Percentiles rank a stretch among this genome's conserved stretches.
Evolutionary conservation across 768 basidiomycete genomes (phyloP).

Genomic region (Punctularia strigosozonata): DNA sequence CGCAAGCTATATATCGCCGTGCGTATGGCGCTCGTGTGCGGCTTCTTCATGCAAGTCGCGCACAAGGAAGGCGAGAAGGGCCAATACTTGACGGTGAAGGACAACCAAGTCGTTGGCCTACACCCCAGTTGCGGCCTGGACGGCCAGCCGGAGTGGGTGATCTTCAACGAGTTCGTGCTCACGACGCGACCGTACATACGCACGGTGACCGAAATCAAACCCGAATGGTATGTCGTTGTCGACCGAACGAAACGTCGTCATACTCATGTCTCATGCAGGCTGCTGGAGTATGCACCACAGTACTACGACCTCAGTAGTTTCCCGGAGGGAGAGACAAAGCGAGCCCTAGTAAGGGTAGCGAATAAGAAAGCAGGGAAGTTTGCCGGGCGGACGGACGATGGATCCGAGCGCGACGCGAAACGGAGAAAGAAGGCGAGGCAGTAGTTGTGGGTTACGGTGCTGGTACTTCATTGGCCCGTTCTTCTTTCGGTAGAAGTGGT

Average conservation of each 20-base stretch:
- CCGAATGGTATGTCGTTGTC: conserved; percentile 60
- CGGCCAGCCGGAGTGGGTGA: conserved; percentile 82
- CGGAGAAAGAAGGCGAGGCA: conserved; percentile 10
- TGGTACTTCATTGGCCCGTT: no score
- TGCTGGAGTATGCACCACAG: conserved; percentile 45
- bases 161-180: conserved; percentile 91
- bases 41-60: conserved; percentile 98
- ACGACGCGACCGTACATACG: conserved; percentile 86
- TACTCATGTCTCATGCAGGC: conserved; percentile 24
- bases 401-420: conserved; percentile 5
- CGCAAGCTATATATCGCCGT: conserved; percentile 64
- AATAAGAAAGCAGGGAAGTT: conserved; percentile 41
- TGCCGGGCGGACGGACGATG: conserved; percentile 3
- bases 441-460: not conserved
- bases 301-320: conserved; percentile 67
- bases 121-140: conserved; percentile 88
- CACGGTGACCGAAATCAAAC: conserved; percentile 75
- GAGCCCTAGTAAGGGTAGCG: conserved; percentile 40
- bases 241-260: conserved; percentile 1
- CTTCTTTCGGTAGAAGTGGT: no score
- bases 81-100: conserved; percentile 85
- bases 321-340: conserved; percentile 61
- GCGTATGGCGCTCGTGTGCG: conserved; percentile 75
- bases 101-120: conserved; percentile 76
- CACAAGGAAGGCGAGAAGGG: conserved; percentile 90